A percentile compares a stretch with the other conserved stretches of the same genome.
Evolutionary conservation across 495 filamentous ascomycete species (phyloP).

Genomic region (Opeltia flavorubescens): DNA sequence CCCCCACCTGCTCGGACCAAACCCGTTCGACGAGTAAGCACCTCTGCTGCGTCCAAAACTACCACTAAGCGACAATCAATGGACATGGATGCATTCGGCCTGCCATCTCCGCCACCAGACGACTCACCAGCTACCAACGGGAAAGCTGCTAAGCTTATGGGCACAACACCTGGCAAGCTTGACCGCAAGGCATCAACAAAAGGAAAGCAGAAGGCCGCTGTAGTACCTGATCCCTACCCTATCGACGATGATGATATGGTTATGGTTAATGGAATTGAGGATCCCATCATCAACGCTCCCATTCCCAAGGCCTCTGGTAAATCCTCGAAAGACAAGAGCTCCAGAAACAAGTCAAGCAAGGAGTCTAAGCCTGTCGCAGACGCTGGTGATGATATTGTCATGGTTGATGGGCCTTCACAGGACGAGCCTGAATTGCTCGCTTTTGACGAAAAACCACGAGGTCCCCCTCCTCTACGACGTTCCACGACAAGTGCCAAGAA

Average conservation of each 20-base stretch:
- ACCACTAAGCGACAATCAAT: slow-evolving; percentile 35
- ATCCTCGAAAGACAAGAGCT: slow-evolving; percentile 22
- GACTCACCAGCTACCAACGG: slow-evolving; percentile 30
- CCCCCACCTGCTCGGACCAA: slow-evolving; percentile 36
- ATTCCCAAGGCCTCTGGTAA: slow-evolving; percentile 4
- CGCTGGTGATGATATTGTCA: slow-evolving; percentile 29
- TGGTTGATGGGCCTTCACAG: slow-evolving; percentile 31
- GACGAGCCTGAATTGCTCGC: slow-evolving; percentile 33
- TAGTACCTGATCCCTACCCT: slow-evolving; percentile 41
- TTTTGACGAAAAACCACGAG: slow-evolving; percentile 58
- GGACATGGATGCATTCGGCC: slow-evolving; percentile 31
- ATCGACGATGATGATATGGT: slow-evolving; percentile 46
- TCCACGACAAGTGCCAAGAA: slow-evolving; percentile 32
- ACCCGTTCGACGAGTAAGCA: slow-evolving; percentile 28
- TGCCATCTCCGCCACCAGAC: slow-evolving; percentile 41
- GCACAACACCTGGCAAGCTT: slow-evolving; percentile 25
- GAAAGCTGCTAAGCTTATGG: slow-evolving; percentile 50
- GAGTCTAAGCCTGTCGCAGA: slow-evolving; percentile 19
- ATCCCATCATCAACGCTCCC: slow-evolving; percentile 24
- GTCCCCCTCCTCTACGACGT: slow-evolving; percentile 42
- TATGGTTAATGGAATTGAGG: slow-evolving; percentile 37
- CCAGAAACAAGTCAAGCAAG: slow-evolving; percentile 26
- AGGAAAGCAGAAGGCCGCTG: slow-evolving; percentile 26
- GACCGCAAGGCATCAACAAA: slow-evolving; percentile 23
- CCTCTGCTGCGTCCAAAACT: slow-evolving; percentile 23